Evolutionary conservation across 257 asterid genomes (phyloP).

Genomic region (Gentiana dahurica): DNA sequence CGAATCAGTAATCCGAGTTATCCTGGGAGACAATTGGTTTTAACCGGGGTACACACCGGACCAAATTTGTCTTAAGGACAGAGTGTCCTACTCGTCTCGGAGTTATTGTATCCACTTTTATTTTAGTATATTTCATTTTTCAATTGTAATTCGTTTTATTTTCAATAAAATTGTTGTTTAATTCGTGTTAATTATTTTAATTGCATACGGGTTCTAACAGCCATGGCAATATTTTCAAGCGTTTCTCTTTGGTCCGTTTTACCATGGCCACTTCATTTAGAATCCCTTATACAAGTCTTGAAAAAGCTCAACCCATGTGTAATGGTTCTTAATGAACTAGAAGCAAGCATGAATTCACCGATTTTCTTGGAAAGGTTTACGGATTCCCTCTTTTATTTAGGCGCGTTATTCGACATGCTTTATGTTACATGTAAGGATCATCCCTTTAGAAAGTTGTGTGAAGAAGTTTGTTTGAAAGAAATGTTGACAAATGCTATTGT

Average conservation of each 20-base stretch:
- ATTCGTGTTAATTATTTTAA: too few species aligned
- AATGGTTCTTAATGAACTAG: conserved; percentile 23
- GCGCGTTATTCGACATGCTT: not conserved
- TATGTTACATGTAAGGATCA: conserved; percentile 7
- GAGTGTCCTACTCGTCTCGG: too few species aligned
- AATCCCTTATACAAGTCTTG: conserved; percentile 13
- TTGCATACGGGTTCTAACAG: too few species aligned
- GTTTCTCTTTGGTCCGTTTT: conserved; percentile 13
- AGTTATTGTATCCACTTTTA: too few species aligned
- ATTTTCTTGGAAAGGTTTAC: not conserved
- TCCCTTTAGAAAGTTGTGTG: conserved; percentile 19
- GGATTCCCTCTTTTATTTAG: not conserved
- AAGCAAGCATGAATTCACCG: conserved; percentile 9
- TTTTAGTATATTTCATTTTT: too few species aligned
- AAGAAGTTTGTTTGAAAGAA: conserved; percentile 26
- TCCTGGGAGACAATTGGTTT: too few species aligned
- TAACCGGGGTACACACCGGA: too few species aligned
- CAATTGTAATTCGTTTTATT: too few species aligned
- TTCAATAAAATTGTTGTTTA: too few species aligned
- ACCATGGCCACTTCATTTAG: conserved; percentile 14
- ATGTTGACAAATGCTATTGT: conserved; percentile 14
- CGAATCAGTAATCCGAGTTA: too few species aligned
- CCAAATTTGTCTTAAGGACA: too few species aligned
- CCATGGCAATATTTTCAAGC: conserved; percentile 21
- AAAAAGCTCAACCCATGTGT: conserved; percentile 21